phyloP scores from a whole-genome alignment of 495 filamentous ascomycete genomes.

The Xylaria venustula region DNA sequence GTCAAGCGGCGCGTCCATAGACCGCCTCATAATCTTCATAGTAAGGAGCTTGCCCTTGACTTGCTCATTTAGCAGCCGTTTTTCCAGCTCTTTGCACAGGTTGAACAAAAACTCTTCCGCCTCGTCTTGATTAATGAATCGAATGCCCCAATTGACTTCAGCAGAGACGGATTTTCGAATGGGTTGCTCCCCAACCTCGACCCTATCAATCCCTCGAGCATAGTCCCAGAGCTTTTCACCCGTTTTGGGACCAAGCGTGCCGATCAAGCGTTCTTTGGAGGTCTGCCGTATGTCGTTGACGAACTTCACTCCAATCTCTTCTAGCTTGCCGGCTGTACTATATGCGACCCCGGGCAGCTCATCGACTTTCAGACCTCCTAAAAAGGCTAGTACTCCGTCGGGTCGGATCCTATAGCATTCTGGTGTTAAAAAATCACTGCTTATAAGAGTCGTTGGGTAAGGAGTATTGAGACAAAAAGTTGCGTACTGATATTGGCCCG shows the following conservation, averaged over 20 bases:
- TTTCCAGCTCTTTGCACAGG: constrained; percentile 77
- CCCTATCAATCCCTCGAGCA: constrained; percentile 80
- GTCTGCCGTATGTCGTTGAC: constrained; percentile 79
- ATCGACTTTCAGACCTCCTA: constrained; percentile 72
- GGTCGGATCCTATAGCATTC: constrained; percentile 54
- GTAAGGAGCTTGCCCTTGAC: constrained; percentile 86
- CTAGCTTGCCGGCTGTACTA: constrained; percentile 78
- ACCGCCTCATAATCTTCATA: constrained; percentile 87
- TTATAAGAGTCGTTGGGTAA: no score
- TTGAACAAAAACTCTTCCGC: constrained; percentile 86
- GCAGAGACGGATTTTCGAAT: constrained; percentile 88
- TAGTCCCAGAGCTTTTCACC: constrained; percentile 91
- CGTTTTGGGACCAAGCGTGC: constrained; percentile 81
- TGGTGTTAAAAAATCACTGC: neutral
- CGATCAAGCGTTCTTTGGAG: constrained; percentile 69
- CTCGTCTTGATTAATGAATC: constrained; percentile 85
- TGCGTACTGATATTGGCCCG: constrained; percentile 65
- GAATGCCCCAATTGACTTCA: constrained; percentile 97
- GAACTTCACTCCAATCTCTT: constrained; percentile 78
- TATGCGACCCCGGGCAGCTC: constrained; percentile 86
- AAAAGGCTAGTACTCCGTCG: constrained; percentile 71
- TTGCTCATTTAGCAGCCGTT: constrained; percentile 72
- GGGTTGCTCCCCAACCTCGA: constrained; percentile 80
- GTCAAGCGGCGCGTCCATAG: constrained; percentile 83
- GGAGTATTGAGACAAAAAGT: no score